Conservation (phyloP, 2,329 filamentous ascomycete genomes). For the Cryphonectria naterciae region DNA sequence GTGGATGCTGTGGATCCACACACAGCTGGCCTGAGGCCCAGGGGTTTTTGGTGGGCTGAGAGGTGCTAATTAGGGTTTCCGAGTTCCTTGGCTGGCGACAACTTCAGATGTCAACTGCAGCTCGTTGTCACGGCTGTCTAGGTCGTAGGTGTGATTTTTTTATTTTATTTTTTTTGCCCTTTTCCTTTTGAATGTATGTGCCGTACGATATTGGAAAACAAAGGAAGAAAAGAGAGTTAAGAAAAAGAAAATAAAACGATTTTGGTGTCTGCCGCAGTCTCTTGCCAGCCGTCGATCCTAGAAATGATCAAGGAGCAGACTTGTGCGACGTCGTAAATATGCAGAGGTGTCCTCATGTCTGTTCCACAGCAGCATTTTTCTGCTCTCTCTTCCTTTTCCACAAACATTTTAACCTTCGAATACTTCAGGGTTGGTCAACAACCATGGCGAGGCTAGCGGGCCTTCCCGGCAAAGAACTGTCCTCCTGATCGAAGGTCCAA, state of each 20-base stretch:
- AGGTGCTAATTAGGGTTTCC: neutral
- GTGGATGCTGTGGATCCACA: constrained; percentile 12
- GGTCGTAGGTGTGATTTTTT: neutral
- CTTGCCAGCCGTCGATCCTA: neutral
- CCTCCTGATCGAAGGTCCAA: neutral
- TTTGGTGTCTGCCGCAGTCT: neutral
- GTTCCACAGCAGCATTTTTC: neutral
- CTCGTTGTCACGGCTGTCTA: neutral
- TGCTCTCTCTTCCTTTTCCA: too few species aligned
- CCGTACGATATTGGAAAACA: neutral
- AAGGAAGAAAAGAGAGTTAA: too few species aligned
- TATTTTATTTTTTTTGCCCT: too few species aligned
- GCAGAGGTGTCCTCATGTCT: neutral
- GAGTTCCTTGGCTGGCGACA: neutral
- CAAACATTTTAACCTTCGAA: neutral
- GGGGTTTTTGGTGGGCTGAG: neutral
- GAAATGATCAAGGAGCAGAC: neutral
- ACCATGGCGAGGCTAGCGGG: neutral
- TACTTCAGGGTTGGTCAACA: neutral
- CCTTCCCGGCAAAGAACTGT: neutral
- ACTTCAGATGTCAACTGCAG: neutral
- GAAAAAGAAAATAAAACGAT: neutral
- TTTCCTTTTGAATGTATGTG: neutral
- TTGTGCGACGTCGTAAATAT: neutral
- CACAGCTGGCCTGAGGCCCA: neutral